Evolutionary conservation across 495 filamentous ascomycete genomes (phyloP), one percentile per base, ranked within the genome.

Genomic region (Sabuloglossum arenarium): DNA sequence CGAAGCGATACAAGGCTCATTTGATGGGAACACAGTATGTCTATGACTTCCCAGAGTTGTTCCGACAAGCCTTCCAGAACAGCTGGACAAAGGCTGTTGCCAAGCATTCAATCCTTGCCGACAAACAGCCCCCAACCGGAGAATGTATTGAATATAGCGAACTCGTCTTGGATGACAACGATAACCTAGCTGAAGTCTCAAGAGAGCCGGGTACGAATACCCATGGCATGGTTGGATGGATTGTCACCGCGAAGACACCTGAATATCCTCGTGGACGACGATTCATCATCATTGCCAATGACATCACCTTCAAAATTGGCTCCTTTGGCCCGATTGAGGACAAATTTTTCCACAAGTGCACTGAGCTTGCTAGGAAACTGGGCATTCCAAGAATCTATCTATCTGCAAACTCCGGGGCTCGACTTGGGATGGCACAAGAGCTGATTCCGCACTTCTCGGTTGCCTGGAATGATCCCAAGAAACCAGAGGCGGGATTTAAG

Each of bases 21-120:
- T 67, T 98, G 55, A 96, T 97, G 89, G 91, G 91, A 61, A 98
- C 91, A 19, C 91, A 98, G 67, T 98, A 95, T 61, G 93, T 95
- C 58, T 98, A 98, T 67, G 91, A 98, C 73, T 98, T 98, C 85
- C 91, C 91, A 8, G 93, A 98, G 74, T 82, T 98, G 31, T 98
- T 98, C 84, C 78, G 91, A 64, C 91, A 97, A 69, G 90, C 91
- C 42, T 85, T 94, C 70, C 88, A 96, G 71, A 96, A 95, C 73
- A 86, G 79, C 74, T 98, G 91, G 91, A 72, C 73, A 61, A 79
- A 80, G 66, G 76, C 77, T 54, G 76, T 83, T 43, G 74, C 75
- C 61, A 84, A 81, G 65, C 78, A 88, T 56, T 72, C 85, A 3
- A 72, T 75, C 32, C 69, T 96, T 50, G 75, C 77, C 29, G 82